A percentile compares a stretch with the other conserved stretches of the same genome.
Evolutionary conservation across 768 basidiomycete genomes (phyloP).

Genomic region (Pisolithus marmoratus): DNA sequence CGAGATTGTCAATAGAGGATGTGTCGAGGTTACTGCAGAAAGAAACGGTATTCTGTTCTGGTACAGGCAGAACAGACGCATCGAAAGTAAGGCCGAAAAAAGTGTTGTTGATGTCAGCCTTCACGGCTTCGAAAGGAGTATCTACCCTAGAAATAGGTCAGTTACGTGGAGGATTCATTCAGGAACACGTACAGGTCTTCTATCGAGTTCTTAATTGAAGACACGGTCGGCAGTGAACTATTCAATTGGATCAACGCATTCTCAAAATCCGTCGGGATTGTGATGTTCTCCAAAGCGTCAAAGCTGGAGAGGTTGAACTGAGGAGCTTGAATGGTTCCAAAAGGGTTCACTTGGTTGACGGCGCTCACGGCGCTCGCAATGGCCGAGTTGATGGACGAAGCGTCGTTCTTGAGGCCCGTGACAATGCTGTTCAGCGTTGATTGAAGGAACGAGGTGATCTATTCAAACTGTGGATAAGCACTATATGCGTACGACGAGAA

Average conservation of each 20-base stretch:
- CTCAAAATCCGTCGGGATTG: constrained; percentile 73
- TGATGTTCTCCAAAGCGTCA: constrained; percentile 66
- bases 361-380: constrained; percentile 58
- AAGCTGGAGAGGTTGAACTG: constrained; percentile 74
- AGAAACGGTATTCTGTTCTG: constrained; percentile 55
- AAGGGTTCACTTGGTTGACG: constrained; percentile 74
- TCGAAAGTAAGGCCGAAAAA: constrained; percentile 70
- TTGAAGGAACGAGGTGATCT: constrained; percentile 72
- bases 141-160: constrained; percentile 48
- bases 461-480: constrained; percentile 8
- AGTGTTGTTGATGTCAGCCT: constrained; percentile 85
- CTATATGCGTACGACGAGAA: not conserved
- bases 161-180: not conserved
- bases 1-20: constrained; percentile 81
- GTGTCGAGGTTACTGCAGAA: constrained; percentile 81
- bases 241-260: constrained; percentile 73
- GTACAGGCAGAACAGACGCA: constrained; percentile 70
- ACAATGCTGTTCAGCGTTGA: constrained; percentile 53
- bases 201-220: constrained; percentile 64
- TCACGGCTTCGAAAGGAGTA: constrained; percentile 83
- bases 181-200: constrained; percentile 54
- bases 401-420: constrained; percentile 68
- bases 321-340: constrained; percentile 62
- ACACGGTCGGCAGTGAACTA: constrained; percentile 69
- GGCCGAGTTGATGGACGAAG: constrained; percentile 59